A percentile compares a stretch with the other conserved stretches of the same genome.
Evolutionary conservation across 257 asterid species (phyloP).

Genomic region (Solanum sejunctum): DNA sequence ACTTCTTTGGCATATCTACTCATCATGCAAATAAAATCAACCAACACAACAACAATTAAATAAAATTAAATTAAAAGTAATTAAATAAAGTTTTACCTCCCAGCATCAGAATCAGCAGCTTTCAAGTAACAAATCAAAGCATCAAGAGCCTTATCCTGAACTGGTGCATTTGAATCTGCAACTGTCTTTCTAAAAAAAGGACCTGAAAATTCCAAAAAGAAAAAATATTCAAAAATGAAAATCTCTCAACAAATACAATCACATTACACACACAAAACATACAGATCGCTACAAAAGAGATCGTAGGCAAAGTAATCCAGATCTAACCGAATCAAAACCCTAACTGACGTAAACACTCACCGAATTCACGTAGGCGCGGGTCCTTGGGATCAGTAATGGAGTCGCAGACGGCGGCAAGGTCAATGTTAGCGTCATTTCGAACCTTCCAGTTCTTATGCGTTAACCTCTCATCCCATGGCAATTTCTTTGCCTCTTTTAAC

Average conservation of each 20-base stretch:
- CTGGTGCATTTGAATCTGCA: conserved; percentile 94
- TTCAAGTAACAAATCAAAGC: conserved; percentile 82
- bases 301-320: conserved; percentile 25
- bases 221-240: conserved; percentile 11
- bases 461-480: conserved; percentile 94
- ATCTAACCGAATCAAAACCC: conserved; percentile 26
- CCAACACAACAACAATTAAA: neutral
- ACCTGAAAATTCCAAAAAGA: conserved; percentile 26
- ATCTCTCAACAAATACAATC: conserved; percentile 19
- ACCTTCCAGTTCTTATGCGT: conserved; percentile 98
- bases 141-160: conserved; percentile 97
- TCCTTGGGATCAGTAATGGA: conserved; percentile 94
- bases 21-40: neutral
- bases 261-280: conserved; percentile 15
- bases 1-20: conserved; percentile 84
- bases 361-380: conserved; percentile 85
- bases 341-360: conserved; percentile 24
- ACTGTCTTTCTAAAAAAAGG: conserved; percentile 70
- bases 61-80: neutral
- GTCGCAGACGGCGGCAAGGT: conserved; percentile 86
- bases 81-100: conserved; percentile 39
- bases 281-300: conserved; percentile 19
- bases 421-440: conserved; percentile 92
- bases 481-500: conserved; percentile 97
- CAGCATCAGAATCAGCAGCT: conserved; percentile 96